Evolutionary conservation across 2,329 filamentous ascomycete species (phyloP).

Genomic region (Fusarium phyllophilum): DNA sequence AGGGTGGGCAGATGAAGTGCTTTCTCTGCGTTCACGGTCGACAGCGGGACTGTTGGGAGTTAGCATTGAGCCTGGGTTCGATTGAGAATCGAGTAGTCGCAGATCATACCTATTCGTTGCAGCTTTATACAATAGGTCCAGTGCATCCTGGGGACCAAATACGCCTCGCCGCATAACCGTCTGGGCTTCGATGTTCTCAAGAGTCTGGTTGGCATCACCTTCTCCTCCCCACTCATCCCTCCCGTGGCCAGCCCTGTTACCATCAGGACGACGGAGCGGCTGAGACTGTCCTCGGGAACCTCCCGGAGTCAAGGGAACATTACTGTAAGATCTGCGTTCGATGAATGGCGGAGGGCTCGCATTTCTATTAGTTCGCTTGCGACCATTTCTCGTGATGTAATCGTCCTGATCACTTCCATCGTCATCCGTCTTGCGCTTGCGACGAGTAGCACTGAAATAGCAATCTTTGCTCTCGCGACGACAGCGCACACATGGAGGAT

Average conservation of each 20-base stretch:
- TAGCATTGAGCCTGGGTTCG: slow-evolving; percentile 3
- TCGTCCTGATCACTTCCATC: slow-evolving; percentile 66
- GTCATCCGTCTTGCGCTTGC: slow-evolving; percentile 84
- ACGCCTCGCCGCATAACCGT: slow-evolving; percentile 76
- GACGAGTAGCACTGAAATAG: slow-evolving; percentile 92
- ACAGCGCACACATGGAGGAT: slow-evolving; percentile 93
- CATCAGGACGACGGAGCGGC: slow-evolving; percentile 71
- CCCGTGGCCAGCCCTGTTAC: slow-evolving; percentile 43
- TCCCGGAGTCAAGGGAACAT: slow-evolving; percentile 70
- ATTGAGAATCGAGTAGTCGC: slow-evolving; percentile 4
- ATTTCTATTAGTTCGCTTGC: slow-evolving; percentile 70
- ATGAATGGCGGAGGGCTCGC: slow-evolving; percentile 56
- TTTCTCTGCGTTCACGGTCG: slow-evolving; percentile 40
- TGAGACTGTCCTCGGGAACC: slow-evolving; percentile 73
- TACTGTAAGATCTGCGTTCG: slow-evolving; percentile 60
- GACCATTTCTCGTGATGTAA: slow-evolving; percentile 77
- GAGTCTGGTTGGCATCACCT: slow-evolving; percentile 68
- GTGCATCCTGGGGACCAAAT: slow-evolving; percentile 90
- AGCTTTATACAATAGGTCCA: slow-evolving; percentile 91
- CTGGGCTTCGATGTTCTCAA: slow-evolving; percentile 73
- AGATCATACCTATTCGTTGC: slow-evolving; percentile 69
- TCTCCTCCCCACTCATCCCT: slow-evolving; percentile 52
- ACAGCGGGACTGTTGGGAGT: slow-evolving; percentile 36
- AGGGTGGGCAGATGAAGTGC: slow-evolving; percentile 27
- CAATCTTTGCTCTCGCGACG: slow-evolving; percentile 96